phyloP scores from a whole-genome alignment of 2,329 filamentous ascomycete genomes.

The Colletotrichum sidae region DNA sequence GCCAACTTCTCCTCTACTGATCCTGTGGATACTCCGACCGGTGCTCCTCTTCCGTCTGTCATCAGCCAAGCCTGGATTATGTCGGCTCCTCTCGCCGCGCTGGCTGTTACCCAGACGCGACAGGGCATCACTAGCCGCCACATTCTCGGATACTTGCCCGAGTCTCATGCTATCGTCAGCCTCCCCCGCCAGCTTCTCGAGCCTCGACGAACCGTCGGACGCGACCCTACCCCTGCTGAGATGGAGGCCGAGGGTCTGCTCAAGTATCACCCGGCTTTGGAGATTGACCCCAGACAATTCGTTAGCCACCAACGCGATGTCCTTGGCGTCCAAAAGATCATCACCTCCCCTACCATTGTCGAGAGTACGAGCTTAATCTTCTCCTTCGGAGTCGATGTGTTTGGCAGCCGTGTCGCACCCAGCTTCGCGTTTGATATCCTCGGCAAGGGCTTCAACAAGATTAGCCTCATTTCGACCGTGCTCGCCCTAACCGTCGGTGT shows the following conservation, averaged over 20 bases:
- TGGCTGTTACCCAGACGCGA: constrained; percentile 87
- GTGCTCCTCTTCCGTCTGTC: constrained; percentile 75
- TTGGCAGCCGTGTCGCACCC: constrained; percentile 86
- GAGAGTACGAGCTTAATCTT: constrained; percentile 94
- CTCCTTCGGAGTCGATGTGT: constrained; percentile 89
- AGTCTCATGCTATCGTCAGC: constrained; percentile 79
- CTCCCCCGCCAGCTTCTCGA: constrained; percentile 85
- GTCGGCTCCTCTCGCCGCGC: constrained; percentile 79
- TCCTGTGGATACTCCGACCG: constrained; percentile 67
- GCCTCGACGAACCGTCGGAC: constrained; percentile 85
- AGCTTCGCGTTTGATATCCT: constrained; percentile 92
- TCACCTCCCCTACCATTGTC: constrained; percentile 81
- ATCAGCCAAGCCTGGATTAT: constrained; percentile 85
- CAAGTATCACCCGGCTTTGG: constrained; percentile 80
- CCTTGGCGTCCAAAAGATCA: constrained; percentile 77
- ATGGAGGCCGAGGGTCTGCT: constrained; percentile 82
- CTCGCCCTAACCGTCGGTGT: constrained; percentile 83
- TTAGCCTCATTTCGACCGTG: constrained; percentile 86
- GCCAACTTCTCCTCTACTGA: constrained; percentile 83
- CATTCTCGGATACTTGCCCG: constrained; percentile 81
- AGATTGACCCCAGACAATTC: constrained; percentile 84
- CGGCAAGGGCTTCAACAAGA: constrained; percentile 92
- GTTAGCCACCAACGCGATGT: constrained; percentile 87
- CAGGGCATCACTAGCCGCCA: constrained; percentile 92
- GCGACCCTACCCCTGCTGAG: constrained; percentile 84